Conservation (phyloP, 2,329 filamentous ascomycete species). For the Trichoderma sp. region DNA sequence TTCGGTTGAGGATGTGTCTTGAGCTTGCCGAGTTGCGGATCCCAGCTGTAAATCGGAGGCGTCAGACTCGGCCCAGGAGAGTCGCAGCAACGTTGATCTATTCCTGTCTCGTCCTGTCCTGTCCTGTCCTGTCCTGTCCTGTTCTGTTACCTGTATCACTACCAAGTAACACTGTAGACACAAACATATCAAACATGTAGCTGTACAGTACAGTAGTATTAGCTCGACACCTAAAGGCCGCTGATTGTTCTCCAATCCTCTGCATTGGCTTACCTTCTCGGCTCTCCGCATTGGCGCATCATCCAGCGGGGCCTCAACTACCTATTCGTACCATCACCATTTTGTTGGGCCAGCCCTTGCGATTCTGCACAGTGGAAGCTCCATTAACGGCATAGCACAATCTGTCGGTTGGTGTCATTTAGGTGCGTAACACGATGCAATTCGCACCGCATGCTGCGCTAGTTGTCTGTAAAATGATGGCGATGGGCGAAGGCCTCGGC, state of each 20-base stretch:
- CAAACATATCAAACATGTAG: neutral
- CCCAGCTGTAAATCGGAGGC: neutral
- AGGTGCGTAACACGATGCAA: conserved; percentile 12
- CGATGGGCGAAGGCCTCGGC: neutral
- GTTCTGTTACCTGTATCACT: neutral
- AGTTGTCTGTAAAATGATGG: neutral
- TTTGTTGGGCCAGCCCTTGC: conserved; percentile 6
- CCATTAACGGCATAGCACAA: neutral
- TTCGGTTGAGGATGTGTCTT: neutral
- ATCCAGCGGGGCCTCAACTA: neutral
- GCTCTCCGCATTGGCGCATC: conserved; percentile 14
- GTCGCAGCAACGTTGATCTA: neutral
- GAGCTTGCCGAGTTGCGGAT: neutral
- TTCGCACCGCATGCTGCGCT: neutral
- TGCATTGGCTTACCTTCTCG: conserved; percentile 3
- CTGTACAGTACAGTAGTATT: neutral
- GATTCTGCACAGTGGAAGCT: neutral
- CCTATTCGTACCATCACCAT: neutral
- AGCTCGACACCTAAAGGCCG: neutral
- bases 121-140: neutral
- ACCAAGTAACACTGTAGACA: neutral
- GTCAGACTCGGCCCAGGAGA: neutral
- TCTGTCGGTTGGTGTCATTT: conserved; percentile 9
- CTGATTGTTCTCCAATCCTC: neutral
- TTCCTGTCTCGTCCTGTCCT: neutral